Evolutionary conservation across 108 stramenopile species (phyloP).

Genomic region (Conticribra guillardii): DNA sequence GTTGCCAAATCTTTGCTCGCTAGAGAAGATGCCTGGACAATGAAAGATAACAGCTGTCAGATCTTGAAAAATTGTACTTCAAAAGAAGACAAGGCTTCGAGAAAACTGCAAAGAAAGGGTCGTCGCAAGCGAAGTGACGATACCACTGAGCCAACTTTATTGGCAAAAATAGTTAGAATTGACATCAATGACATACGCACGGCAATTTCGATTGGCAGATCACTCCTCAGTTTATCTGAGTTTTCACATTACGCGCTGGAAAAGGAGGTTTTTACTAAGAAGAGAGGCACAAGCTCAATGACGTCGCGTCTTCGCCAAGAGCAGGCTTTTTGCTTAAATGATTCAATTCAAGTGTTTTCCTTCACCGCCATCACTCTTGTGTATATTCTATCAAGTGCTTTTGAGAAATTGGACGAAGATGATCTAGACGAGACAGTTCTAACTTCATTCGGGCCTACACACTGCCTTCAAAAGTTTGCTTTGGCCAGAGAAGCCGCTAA

Average conservation of each 20-base stretch:
- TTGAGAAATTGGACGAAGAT: constrained; percentile 42
- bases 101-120: constrained; percentile 8
- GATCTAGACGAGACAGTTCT: constrained; percentile 35
- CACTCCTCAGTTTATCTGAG: constrained; percentile 8
- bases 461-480: constrained; percentile 23
- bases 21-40: constrained; percentile 29
- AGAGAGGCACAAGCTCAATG: constrained; percentile 11
- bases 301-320: constrained; percentile 21
- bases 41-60: constrained; percentile 5
- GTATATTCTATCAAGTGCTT: constrained; percentile 24
- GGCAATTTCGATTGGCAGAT: constrained; percentile 12
- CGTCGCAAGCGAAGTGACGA: constrained; percentile 8
- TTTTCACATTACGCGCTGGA: constrained; percentile 4
- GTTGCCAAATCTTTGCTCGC: constrained; percentile 27
- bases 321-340: constrained; percentile 23
- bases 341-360: constrained; percentile 41
- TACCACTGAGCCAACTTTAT: background rate
- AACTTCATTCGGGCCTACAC: constrained; percentile 12
- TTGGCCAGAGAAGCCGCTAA: constrained; percentile 21
- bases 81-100: constrained; percentile 1
- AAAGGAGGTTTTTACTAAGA: constrained; percentile 1
- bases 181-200: constrained; percentile 14
- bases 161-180: constrained; percentile 23
- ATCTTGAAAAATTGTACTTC: constrained; percentile 6
- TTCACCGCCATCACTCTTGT: constrained; percentile 16